Evolutionary conservation across 371 early-diverging fungal genomes (phyloP).

Genomic region (Thermomucor indicae-seudaticae): DNA sequence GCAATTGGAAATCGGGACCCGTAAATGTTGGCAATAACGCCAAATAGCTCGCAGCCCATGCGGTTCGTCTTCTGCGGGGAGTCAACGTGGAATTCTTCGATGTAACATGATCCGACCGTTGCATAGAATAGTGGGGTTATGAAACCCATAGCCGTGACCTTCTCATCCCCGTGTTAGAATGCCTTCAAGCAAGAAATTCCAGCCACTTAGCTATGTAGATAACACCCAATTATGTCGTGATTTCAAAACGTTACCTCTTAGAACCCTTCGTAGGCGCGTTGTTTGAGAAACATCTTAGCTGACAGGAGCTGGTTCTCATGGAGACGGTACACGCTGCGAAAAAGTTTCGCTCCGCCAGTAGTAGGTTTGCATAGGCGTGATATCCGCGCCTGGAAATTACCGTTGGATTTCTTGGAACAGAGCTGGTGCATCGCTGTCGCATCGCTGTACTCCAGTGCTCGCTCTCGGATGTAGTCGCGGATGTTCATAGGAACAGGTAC

Average conservation of each 20-base stretch:
- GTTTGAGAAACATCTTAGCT: not conserved
- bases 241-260: not conserved
- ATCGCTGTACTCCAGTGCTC: not conserved
- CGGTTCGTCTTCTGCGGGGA: constrained; percentile 3
- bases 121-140: not conserved
- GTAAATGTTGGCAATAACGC: not conserved
- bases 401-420: not conserved
- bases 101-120: not conserved
- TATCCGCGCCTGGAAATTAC: not conserved
- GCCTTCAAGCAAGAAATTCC: not conserved
- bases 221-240: not conserved
- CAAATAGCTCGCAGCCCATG: not conserved
- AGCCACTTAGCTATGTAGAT: not conserved
- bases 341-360: not conserved
- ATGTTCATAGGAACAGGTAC: too few species aligned
- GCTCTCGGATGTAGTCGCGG: too few species aligned
- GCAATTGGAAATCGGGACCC: not conserved
- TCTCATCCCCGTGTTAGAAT: not conserved
- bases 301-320: not conserved
- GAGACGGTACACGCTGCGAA: not conserved
- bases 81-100: constrained; percentile 5
- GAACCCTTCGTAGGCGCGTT: not conserved
- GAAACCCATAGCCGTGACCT: not conserved
- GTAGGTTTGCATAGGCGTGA: not conserved
- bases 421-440: not conserved